A percentile compares a stretch with the other conserved stretches of the same genome.
Evolutionary conservation across 2,329 filamentous ascomycete genomes (phyloP).

Genomic region (Zymoseptoria ardabiliae): DNA sequence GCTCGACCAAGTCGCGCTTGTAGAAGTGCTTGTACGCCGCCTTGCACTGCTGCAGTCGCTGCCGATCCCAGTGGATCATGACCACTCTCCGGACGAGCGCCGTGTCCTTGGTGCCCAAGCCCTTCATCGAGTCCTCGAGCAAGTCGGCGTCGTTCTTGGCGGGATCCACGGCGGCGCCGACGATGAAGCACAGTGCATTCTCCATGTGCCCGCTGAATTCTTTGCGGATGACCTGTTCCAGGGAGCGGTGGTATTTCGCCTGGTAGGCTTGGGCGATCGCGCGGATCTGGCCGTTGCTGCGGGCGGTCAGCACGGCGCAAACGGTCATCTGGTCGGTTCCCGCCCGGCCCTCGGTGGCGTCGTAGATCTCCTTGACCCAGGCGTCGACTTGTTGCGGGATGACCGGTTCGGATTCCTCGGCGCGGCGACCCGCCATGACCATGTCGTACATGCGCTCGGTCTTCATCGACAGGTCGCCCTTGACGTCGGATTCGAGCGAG

Average conservation of each 20-base stretch:
- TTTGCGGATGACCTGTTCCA: conserved; percentile 68
- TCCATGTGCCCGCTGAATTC: conserved; percentile 93
- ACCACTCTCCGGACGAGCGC: conserved; percentile 72
- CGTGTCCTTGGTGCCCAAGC: conserved; percentile 77
- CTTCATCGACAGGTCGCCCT: conserved; percentile 74
- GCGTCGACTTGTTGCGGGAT: conserved; percentile 65
- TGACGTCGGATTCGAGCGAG: conserved; percentile 64
- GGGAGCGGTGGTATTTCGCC: conserved; percentile 59
- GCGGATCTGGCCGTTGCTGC: conserved; percentile 75
- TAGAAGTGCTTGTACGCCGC: conserved; percentile 68
- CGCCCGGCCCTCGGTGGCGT: conserved; percentile 61
- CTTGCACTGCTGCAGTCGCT: conserved; percentile 69
- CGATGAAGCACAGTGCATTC: conserved; percentile 69
- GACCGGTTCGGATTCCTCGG: conserved; percentile 70
- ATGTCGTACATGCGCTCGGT: conserved; percentile 81
- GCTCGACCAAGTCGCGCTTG: conserved; percentile 56
- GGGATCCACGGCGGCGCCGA: conserved; percentile 70
- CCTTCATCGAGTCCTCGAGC: conserved; percentile 82
- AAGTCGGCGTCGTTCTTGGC: conserved; percentile 75
- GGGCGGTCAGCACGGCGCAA: conserved; percentile 67
- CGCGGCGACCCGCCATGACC: conserved; percentile 64
- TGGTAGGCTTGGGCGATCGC: conserved; percentile 72
- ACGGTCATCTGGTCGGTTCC: conserved; percentile 66
- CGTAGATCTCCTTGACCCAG: conserved; percentile 70
- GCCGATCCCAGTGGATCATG: conserved; percentile 73